Base-by-base conservation (phyloP, 768 basidiomycete species). In the Lactarius sp. region DNA sequence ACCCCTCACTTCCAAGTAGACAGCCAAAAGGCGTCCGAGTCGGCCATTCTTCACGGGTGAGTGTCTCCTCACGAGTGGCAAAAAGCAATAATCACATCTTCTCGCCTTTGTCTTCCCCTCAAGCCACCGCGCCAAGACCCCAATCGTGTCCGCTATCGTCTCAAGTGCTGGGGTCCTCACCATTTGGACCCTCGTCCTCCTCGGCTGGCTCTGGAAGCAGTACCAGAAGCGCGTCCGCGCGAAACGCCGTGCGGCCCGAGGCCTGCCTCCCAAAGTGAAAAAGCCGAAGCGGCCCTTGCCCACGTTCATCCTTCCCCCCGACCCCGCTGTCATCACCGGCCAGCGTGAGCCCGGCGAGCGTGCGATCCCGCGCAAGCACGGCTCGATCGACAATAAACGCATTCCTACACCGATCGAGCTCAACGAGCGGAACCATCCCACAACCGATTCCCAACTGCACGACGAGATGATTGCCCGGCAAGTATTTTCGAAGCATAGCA, bases 271-370 rank as follows among this genome's bases (percentile, higher is more conserved):
- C 39, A 61, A 66, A 12, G 46, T 66, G 34, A 63, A 54, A 50
- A 39, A 54, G 9, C 51, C 58, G 6, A 67, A 61, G 33, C 58
- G 56, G 16, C 61, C 65, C 36, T n/a, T 41, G 12, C 66, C 51
- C 27, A 67, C 61, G 14, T 68, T 63, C 59, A 68, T 68, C 52
- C 5, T 68, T 4, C 65, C 68, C 8, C 68, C 68, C 13, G 68
- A 68, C 36, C 68, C 68, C 8, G 68, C 68, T 9, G 59, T 68
- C 36, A 56, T 66, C 37, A 56, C 51, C 0, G 67, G 65, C 18
- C 60, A 60, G 34, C 65, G 34, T 12, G 51, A 62, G 37, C 65
- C 65, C 0, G 67, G 65, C 42, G 65, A 68, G 44, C 50, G 50
- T 14, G 58, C 61, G 20, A 60, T 68, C 33, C 49, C 54, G 14